A percentile compares a stretch with the other conserved stretches of the same genome.
Conservation (phyloP, 768 basidiomycete species). For the Clavaria fumosa region DNA sequence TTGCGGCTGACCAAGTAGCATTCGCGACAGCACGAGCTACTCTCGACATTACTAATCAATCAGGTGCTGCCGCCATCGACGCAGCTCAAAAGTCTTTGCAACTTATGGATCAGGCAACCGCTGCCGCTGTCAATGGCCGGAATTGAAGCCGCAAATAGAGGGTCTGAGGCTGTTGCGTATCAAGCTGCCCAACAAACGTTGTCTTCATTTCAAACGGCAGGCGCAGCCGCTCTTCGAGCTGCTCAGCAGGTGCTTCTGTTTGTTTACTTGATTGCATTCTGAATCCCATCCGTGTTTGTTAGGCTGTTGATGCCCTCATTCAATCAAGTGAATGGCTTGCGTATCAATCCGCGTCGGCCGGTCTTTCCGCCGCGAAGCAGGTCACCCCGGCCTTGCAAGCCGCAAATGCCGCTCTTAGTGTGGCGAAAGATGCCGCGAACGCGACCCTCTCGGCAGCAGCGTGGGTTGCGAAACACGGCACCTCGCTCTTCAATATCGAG, state of each 20-base stretch:
- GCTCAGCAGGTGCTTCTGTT: not conserved
- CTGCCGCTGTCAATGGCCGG: no score
- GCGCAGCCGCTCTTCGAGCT: not conserved
- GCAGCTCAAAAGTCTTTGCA: no score
- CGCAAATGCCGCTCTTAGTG: conserved; percentile 3
- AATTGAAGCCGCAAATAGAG: no score
- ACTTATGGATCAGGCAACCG: not conserved
- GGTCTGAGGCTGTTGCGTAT: no score
- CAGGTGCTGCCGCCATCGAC: not conserved
- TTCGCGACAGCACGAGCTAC: not conserved
- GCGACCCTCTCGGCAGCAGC: conserved; percentile 1
- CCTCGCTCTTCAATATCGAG: not conserved
- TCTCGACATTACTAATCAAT: not conserved
- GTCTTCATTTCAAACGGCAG: not conserved
- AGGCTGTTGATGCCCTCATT: conserved; percentile 3
- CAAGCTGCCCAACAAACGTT: no score
- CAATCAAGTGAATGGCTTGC: conserved; percentile 5
- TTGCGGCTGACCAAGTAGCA: not conserved
- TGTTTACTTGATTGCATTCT: not conserved
- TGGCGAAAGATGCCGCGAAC: conserved; percentile 2
- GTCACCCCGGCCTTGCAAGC: conserved; percentile 2
- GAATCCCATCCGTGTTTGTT: not conserved
- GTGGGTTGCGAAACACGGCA: not conserved
- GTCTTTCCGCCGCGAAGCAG: conserved; percentile 2
- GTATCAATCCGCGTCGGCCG: conserved; percentile 5